Conservation (phyloP, 2,329 filamentous ascomycete genomes). For the Penicillium sp. region DNA sequence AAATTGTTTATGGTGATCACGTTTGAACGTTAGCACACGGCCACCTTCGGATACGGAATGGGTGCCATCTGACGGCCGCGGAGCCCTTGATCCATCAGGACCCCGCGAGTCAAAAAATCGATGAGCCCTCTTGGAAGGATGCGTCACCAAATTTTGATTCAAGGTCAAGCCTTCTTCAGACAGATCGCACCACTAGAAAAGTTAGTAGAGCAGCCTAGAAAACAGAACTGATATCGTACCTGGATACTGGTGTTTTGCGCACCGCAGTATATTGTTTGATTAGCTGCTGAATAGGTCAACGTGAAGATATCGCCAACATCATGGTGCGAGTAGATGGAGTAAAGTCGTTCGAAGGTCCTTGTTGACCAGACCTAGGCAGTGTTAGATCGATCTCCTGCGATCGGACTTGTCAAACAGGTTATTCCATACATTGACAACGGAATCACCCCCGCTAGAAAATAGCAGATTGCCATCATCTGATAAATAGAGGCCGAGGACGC, state of each 20-base stretch:
- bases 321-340: constrained; percentile 87
- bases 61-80: constrained; percentile 53
- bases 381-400: not conserved
- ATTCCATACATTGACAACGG: constrained; percentile 68
- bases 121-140: constrained; percentile 71
- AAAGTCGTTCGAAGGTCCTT: constrained; percentile 65
- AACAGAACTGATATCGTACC: constrained; percentile 28
- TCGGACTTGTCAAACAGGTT: not conserved
- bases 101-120: constrained; percentile 90
- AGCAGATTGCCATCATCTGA: constrained; percentile 68
- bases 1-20: constrained; percentile 75
- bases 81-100: constrained; percentile 73
- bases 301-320: constrained; percentile 96
- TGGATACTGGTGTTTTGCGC: constrained; percentile 93
- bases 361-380: constrained; percentile 67
- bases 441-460: constrained; percentile 89
- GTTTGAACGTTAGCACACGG: constrained; percentile 71
- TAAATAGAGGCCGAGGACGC: constrained; percentile 77
- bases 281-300: constrained; percentile 73
- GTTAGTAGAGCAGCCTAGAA: constrained; percentile 17
- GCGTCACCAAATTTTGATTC: constrained; percentile 58
- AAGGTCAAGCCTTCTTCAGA: constrained; percentile 58
- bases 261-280: constrained; percentile 81
- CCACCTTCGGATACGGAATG: constrained; percentile 51
- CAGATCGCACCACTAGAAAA: constrained; percentile 66